These are phyloP conservation scores for Tubosaeta sp. DNA, from an alignment of 768 basidiomycete species.

Conservation along the genomic window DNA sequence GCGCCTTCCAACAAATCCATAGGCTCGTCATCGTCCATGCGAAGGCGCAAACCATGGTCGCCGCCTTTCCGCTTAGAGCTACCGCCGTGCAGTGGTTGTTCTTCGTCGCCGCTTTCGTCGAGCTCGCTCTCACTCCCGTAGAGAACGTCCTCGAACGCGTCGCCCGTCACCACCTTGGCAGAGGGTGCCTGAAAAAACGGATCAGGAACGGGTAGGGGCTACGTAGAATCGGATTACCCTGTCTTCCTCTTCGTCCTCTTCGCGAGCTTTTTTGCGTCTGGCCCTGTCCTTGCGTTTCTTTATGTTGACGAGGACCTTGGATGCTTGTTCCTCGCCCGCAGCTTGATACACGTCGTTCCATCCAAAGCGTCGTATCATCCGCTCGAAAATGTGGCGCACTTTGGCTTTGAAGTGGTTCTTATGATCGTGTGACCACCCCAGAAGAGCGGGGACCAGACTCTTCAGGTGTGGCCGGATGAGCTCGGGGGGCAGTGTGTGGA, in stretches of 20 bases:
- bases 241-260: slow-evolving; percentile 50
- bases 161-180: slow-evolving; percentile 57
- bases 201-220: slow-evolving; percentile 7
- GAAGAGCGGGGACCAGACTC: slow-evolving; percentile 75
- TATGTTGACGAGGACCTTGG: slow-evolving; percentile 89
- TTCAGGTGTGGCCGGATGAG: slow-evolving; percentile 74
- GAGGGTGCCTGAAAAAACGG: slow-evolving; percentile 35
- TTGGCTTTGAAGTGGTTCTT: slow-evolving; percentile 99
- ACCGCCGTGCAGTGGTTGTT: slow-evolving; percentile 27
- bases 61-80: slow-evolving; percentile 34
- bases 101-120: slow-evolving; percentile 66
- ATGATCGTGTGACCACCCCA: slow-evolving; percentile 95
- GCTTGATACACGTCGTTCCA: slow-evolving; percentile 79
- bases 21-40: slow-evolving; percentile 87
- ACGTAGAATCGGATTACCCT: slow-evolving; percentile 29
- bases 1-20: slow-evolving; percentile 90
- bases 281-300: slow-evolving; percentile 93
- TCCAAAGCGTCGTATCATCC: slow-evolving; percentile 86
- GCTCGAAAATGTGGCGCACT: slow-evolving; percentile 95
- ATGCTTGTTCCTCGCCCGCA: slow-evolving; percentile 72
- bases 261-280: slow-evolving; percentile 76
- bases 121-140: slow-evolving; percentile 95
- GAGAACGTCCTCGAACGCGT: slow-evolving; percentile 95
- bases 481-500: slow-evolving; percentile 75
- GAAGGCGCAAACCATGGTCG: slow-evolving; percentile 59